Evolutionary conservation across 1,284 basidiomycete species (phyloP), one percentile per base, ranked within the genome.

Genomic region (Puccinia horiana): DNA sequence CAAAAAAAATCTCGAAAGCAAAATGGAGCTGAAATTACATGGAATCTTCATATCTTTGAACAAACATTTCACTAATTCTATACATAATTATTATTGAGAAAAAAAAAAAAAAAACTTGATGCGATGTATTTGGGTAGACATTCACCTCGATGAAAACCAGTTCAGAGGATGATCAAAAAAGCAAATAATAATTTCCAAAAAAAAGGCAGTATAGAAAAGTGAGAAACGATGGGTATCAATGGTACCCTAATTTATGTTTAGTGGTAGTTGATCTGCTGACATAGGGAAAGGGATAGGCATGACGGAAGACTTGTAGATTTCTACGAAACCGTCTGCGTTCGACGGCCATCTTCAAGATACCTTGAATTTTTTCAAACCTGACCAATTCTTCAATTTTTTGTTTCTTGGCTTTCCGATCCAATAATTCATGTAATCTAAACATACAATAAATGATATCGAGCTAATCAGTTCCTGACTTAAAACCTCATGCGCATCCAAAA

Each of bases 331-430:
- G 89, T 65, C 92, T 89, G 16, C 94, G 91, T 84, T 90, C 90
- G 56, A 92, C 91, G 72, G 94, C 92, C 82, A 92, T 93, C 82
- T 90, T 90, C 32, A 96, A 88, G 61, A 95, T 87, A 0, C 93
- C 94, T 73, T 91, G 90, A 2, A 95, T 93, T 75, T 92, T 90
- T 87, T 96, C 95, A 65, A 94, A 88, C 85, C 94, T 92, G 56
- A 95, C 93, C 14, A 94, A 89, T 84, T 94, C 93, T 0, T 91
- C 91, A 20, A 97, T 93, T 23, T 93, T 88, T 84, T 92, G 91
- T 85, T 92, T 93, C 76, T 91, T 93, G 83, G 92, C 92, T 16
- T 91, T 92, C 70, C 95, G 89, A 16, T 90, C 88, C 18, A 94
- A 90, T 0, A 95, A 89, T 83, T 96, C 94, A 84, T 94, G 92